Conservation (phyloP, 1,139 yeast species). For the Kurtzmaniella natalensis region DNA sequence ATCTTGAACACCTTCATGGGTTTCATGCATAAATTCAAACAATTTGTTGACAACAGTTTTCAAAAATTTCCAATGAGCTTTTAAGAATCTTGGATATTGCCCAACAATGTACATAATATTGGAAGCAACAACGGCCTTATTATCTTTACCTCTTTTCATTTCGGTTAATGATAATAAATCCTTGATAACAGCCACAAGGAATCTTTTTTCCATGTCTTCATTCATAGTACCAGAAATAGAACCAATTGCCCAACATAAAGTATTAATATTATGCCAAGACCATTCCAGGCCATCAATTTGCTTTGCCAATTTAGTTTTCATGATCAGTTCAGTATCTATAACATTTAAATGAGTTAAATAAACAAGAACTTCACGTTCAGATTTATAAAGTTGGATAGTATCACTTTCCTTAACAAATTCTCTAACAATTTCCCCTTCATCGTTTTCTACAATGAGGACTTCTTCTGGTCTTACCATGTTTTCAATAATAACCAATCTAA, state of each 20-base stretch:
- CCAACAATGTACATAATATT: constrained; percentile 99
- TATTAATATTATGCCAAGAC: constrained; percentile 98
- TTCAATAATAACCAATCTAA: constrained; percentile 88
- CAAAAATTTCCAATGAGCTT: constrained; percentile 96
- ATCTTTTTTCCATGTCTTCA: constrained; percentile 94
- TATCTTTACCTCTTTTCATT: constrained; percentile 94
- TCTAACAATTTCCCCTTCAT: constrained; percentile 97
- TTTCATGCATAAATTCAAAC: constrained; percentile 98
- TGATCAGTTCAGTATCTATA: constrained; percentile 86
- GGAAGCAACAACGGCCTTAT: constrained; percentile 98
- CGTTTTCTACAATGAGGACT: constrained; percentile 93
- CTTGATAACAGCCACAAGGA: constrained; percentile 86
- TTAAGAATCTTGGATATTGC: constrained; percentile 93
- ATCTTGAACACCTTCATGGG: constrained; percentile 99
- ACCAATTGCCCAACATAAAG: constrained; percentile 99
- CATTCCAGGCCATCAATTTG: constrained; percentile 97
- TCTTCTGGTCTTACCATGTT: constrained; percentile 99
- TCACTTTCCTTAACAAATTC: constrained; percentile 97
- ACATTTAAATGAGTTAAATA: constrained; percentile 95
- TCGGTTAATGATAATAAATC: constrained; percentile 89
- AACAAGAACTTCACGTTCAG: constrained; percentile 93
- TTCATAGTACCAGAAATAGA: constrained; percentile 98
- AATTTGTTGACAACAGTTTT: constrained; percentile 93
- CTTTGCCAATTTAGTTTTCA: constrained; percentile 84
- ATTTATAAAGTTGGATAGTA: constrained; percentile 89